These are phyloP conservation scores for Abrus pulchellus DNA, from an alignment of 306 rosid genomes.

Conservation along the genomic window DNA sequence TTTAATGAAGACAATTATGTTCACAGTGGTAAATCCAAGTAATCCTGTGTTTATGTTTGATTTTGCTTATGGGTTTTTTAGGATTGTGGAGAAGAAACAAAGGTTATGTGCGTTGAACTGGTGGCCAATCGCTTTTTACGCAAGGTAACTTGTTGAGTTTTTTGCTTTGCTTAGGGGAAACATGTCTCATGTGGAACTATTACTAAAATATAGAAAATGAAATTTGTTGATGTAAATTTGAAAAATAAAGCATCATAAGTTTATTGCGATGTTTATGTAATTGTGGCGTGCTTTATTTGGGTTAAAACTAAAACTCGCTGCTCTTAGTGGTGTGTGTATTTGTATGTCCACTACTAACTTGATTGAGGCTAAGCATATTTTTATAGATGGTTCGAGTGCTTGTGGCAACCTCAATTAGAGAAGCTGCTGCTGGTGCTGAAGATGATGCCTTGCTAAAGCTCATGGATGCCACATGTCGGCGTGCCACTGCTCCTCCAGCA, in stretches of 20 bases:
- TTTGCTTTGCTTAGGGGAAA: slow-evolving; percentile 22
- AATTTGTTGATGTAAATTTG: slow-evolving; percentile 6
- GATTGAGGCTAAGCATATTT: slow-evolving; percentile 35
- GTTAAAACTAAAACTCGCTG: background rate
- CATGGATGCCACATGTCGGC: slow-evolving; percentile 89
- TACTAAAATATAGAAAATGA: background rate
- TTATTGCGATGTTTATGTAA: slow-evolving; percentile 2
- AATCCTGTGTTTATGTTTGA: slow-evolving; percentile 25
- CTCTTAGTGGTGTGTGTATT: background rate
- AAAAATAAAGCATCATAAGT: slow-evolving; percentile 25
- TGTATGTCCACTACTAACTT: slow-evolving; percentile 12
- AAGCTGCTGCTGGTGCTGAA: slow-evolving; percentile 93
- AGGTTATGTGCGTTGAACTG: slow-evolving; percentile 87
- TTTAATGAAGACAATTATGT: background rate
- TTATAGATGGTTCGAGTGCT: slow-evolving; percentile 94
- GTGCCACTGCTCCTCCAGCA: slow-evolving; percentile 98
- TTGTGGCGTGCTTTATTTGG: background rate
- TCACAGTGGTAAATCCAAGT: too few species aligned
- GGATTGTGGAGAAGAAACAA: slow-evolving; percentile 70
- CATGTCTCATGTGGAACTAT: slow-evolving; percentile 15
- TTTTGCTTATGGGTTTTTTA: slow-evolving; percentile 51
- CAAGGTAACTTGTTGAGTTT: slow-evolving; percentile 64
- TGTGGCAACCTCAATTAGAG: slow-evolving; percentile 92
- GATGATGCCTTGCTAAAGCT: slow-evolving; percentile 82
- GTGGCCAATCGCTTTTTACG: slow-evolving; percentile 96